Base-by-base conservation (phyloP, 2,329 filamentous ascomycete genomes). In the Claviceps africana region DNA sequence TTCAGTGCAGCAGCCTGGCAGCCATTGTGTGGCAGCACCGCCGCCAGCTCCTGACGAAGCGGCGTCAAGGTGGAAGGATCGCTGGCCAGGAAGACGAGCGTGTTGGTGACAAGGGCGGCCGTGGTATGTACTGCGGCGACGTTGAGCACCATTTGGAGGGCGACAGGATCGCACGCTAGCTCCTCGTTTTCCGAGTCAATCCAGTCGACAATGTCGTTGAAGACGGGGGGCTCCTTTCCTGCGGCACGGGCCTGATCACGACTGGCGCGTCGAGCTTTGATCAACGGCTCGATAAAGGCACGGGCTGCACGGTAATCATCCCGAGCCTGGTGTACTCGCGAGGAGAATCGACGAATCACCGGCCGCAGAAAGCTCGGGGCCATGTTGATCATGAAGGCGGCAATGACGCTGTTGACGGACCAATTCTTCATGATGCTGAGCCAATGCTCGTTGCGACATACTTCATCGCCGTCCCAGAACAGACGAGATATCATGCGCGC, bases 171-270 rank as follows among this genome's bases (percentile, higher is more conserved):
- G 9, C 53, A 53, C n/a, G 48, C 48, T n/a, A 42, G n/a, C 25
- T 51, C 51, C 43, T 55, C 48, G 13, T 53, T 49, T 40, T 55
- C 53, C 28, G 53, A 53, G 37, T 55, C 53, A 28, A 55, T 53
- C 53, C 53, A 55, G 33, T 55, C 53, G 22, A 55, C 51, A 53
- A 55, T 48, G 33, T 55, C 53, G 35, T 55, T 48, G 40, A 55
- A 55, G 1, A 39, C 21, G 15, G 39, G 53, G 0, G 35, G 28
- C 6, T 39, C 44, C 7, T 40, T 15, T 21, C 53, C 53, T 1
- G 17, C 13, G 17, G 42, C 25, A 25, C 44, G 39, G 21, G 44
- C 51, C 45, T 42, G 42, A 31, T 51, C 10, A 31, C 53, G 53
- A 15, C 30, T 48, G 39, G 45, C 44, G 28, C 53, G 53, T n/a